Evolutionary conservation across 108 stramenopile species (phyloP).

Genomic region (Stephanodiscus triporus): DNA sequence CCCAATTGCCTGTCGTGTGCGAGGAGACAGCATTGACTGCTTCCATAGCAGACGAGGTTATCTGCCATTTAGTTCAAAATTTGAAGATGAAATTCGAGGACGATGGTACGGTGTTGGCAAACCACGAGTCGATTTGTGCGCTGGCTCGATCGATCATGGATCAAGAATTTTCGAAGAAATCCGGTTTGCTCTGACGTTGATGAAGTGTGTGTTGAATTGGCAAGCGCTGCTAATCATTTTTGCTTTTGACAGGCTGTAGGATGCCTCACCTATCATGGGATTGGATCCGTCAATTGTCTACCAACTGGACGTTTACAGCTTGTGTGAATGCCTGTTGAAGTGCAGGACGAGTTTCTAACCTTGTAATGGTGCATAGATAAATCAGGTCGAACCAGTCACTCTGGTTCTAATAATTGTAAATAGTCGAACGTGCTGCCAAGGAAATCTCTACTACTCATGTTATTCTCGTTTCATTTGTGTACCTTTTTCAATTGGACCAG

Average conservation of each 20-base stretch:
- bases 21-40: neutral
- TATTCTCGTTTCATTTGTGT: neutral
- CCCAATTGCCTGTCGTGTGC: neutral
- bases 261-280: too few species aligned
- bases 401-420: too few species aligned
- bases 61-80: conserved; percentile 6
- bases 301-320: too few species aligned
- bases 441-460: too few species aligned
- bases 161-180: conserved; percentile 10
- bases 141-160: conserved; percentile 19
- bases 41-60: conserved; percentile 8
- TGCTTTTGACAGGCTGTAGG: too few species aligned
- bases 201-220: too few species aligned
- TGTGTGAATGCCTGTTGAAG: too few species aligned
- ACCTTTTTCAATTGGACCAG: neutral
- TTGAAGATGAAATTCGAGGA: conserved; percentile 5
- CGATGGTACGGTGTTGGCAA: conserved; percentile 16
- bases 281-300: too few species aligned
- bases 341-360: too few species aligned
- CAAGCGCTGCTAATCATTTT: neutral
- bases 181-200: neutral
- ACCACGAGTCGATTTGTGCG: conserved; percentile 22
- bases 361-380: too few species aligned
- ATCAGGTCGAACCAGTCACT: too few species aligned
- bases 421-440: too few species aligned